Evolutionary conservation across 1,284 basidiomycete species (phyloP), one percentile per base, ranked within the genome.

Genomic region (Gomphus bonarii): DNA sequence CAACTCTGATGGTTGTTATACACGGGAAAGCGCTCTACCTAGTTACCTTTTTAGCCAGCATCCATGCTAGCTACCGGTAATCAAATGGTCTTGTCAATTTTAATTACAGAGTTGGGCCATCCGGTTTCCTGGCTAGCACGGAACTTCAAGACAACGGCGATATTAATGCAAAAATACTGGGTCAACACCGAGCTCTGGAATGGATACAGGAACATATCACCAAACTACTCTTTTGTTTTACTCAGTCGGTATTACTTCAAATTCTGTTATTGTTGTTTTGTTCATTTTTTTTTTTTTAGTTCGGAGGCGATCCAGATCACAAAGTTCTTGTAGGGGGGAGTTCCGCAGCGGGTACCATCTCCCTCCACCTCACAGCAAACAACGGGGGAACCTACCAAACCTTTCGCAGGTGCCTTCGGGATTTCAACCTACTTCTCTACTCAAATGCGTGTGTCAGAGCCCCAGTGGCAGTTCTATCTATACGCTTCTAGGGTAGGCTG

Each of bases 81-180:
- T n/a, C n/a, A n/a, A n/a, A n/a, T n/a, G n/a, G n/a, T n/a, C n/a
- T n/a, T n/a, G n/a, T n/a, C n/a, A 65, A 61, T 16, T 61, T 70
- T 61, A 70, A 72, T 59, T 73, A 73, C 56, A 67, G 72, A n/a
- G 63, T 71, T 9, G 68, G 67, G 16, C 62, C 67, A 0, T 66
- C 71, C 55, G 72, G 72, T 11, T 72, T 71, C 57, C 58, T 69
- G 35, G 59, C 63, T n/a, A 65, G 66, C 3, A 54, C 61, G 10
- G 60, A 63, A 52, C 61, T 65, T 7, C 60, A 59, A 10, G 55
- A 51, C n/a, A 52, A 53, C 33, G 67, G 73, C 1, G 66, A 69
- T 36, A 9, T 64, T 40, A 68, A 72, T 52, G 69, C 72, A 50
- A 53, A 57, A 20, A 42, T 59, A 11, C 56, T 64, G 31, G 55